Evolutionary conservation across 2,329 filamentous ascomycete species (phyloP), one percentile per base, ranked within the genome.

Genomic region (Fusarium nygamai): DNA sequence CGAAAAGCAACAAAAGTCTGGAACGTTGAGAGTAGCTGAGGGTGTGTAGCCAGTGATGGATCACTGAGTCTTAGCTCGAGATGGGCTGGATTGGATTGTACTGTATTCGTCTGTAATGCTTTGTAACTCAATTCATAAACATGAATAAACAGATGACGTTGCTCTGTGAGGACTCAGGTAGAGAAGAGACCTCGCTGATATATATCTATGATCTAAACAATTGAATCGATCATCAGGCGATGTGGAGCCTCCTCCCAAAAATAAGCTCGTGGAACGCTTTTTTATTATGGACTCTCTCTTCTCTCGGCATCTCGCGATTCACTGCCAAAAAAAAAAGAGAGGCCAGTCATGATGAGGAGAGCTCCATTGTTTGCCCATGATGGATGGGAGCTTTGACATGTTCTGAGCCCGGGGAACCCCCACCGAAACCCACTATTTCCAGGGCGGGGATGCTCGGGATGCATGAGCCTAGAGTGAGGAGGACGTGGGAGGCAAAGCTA

Each of bases 331-430:
- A 8, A 22, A n/a, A 17, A 33, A 59, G 8, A 34, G 41, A 36
- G 24, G 63, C 71, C 53, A 67, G 65, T 69, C 71, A 74, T 74
- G 71, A 74, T 74, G 71, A 36, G 51, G 59, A 63, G 60, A 73
- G 72, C 69, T 75, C 63, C 43, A 47, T 59, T 47, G n/a, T 54
- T 48, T 47, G 31, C 61, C 62, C 72, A 73, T 75, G 67, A 74
- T 74, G 67, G 60, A 68, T 57, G 39, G 61, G 62, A 67, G 64
- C 64, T 70, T 65, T 62, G 59, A 63, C 61, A 68, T 68, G 64
- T 56, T 43, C 27, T 43, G 34, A 41, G 36, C 27, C 51, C 51
- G 74, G 51, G 50, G 61, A 72, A 51, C 53, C 72, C 76, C 75
- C 76, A 68, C 72, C 51, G 24, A 77, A 68, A 5, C 41, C 74